Evolutionary conservation across 225 moss, liverwort and hornwort species (phyloP).

Genomic region (Climacium dendroides): DNA sequence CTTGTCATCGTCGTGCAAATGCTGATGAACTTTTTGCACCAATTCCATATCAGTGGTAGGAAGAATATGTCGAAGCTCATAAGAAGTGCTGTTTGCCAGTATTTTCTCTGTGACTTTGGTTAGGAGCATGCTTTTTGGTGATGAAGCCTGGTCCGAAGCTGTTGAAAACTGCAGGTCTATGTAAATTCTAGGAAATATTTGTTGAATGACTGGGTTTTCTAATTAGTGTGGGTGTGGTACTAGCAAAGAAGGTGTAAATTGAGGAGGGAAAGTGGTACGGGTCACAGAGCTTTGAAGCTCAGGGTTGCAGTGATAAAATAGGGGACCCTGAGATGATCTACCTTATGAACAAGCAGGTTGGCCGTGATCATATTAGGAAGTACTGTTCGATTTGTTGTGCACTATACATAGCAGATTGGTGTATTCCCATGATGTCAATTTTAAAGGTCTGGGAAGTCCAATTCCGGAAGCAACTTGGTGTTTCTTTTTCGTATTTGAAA

Average conservation of each 20-base stretch:
- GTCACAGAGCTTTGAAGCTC: neutral
- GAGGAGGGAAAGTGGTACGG: neutral
- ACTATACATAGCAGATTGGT: neutral
- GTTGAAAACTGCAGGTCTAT: neutral
- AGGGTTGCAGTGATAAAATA: neutral
- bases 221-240: neutral
- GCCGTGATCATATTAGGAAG: too few species aligned
- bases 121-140: neutral
- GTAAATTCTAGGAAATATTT: neutral
- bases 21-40: neutral
- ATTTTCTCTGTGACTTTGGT: neutral
- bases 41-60: neutral
- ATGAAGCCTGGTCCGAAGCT: neutral
- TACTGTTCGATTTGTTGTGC: neutral
- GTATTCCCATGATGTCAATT: neutral
- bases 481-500: neutral
- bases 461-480: neutral
- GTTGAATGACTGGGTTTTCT: neutral
- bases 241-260: neutral
- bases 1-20: neutral
- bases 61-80: neutral
- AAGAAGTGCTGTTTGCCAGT: neutral
- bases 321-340: neutral
- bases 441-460: neutral
- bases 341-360: too few species aligned